Base-by-base conservation (phyloP, 495 filamentous ascomycete genomes). In the Viridothelium virens region DNA sequence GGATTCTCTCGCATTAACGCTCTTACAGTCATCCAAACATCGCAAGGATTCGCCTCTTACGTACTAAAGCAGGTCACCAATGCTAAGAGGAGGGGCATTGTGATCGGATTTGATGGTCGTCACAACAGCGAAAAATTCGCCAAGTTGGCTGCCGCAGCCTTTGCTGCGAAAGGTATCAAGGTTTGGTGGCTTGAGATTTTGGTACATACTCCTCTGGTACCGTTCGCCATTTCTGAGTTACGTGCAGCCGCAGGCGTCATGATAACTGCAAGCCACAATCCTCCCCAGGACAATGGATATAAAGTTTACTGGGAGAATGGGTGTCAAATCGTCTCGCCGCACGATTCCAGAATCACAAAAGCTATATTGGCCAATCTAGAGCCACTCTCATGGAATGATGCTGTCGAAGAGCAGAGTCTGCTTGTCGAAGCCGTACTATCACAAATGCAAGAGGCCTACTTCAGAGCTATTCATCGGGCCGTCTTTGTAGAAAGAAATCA, bases 241-340 rank as follows among this genome's bases (percentile, higher is more conserved):
- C 74, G 75, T 44, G 84, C 87, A 63, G 82, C 80, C 7, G 87
- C 85, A 38, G 88, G 88, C 50, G 77, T 91, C 33, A 90, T 91
- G 88, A 80, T 90, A 61, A 90, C 88, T 56, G 88, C 88, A 34
- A 86, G 84, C 67, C 86, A 89, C 74, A 91, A 91, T 69, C 88
- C 87, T 61, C 82, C 84, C 25, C 76, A 83, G 67, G 87, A 91
- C 72, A 90, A 91, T 71, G 83, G 86, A 47, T 90, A 89, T 75
- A 90, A 90, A 77, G 87, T 90, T 34, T 89, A 88, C 75, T 88
- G 85, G 76, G 79, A 74, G 62, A 88, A 88, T 72, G 87, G 85
- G 14, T 88, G 85, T 67, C 87, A 90, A 72, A 89, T 89, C 67
- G 86, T 88, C 62, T 78, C 85, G 16, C 87, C 87, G 62, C 78